phyloP scores from a whole-genome alignment of 169 alveolate genomes.

The Plasmodium gallinaceum region DNA sequence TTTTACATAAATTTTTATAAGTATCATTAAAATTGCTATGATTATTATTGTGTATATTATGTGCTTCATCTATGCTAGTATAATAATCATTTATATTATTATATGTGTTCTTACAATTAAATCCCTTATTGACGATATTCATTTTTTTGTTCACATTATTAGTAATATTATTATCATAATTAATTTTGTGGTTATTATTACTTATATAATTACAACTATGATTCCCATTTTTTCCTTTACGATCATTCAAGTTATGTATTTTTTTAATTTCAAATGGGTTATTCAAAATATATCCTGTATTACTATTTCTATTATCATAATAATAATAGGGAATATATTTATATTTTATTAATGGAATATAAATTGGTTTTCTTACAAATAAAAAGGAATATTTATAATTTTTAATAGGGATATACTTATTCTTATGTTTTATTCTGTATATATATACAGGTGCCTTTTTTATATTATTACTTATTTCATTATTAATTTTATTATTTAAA shows the following conservation, averaged over 20 bases:
- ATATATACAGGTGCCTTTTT: neutral
- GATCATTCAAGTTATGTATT: neutral
- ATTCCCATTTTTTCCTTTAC: neutral
- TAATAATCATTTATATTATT: no score
- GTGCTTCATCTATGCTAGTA: no score
- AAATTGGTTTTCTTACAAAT: slow-evolving; percentile 4
- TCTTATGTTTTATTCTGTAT: slow-evolving; percentile 1
- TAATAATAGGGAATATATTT: slow-evolving; percentile 1
- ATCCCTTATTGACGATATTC: no score
- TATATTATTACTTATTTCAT: slow-evolving; percentile 1
- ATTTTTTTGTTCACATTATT: no score
- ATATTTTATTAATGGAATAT: neutral
- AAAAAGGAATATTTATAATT: neutral
- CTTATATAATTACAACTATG: no score
- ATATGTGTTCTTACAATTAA: no score
- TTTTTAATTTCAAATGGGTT: neutral
- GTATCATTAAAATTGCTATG: no score
- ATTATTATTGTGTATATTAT: no score
- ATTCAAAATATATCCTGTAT: neutral
- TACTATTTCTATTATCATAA: neutral
- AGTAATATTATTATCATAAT: no score
- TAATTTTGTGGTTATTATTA: no score
- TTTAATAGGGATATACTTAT: slow-evolving; percentile 6
- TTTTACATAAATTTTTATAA: no score
- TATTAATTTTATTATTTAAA: neutral